Percentiles rank a stretch among this genome's conserved stretches.
phyloP scores from a whole-genome alignment of 257 asterid species.

The Capsicum rhomboideum region DNA sequence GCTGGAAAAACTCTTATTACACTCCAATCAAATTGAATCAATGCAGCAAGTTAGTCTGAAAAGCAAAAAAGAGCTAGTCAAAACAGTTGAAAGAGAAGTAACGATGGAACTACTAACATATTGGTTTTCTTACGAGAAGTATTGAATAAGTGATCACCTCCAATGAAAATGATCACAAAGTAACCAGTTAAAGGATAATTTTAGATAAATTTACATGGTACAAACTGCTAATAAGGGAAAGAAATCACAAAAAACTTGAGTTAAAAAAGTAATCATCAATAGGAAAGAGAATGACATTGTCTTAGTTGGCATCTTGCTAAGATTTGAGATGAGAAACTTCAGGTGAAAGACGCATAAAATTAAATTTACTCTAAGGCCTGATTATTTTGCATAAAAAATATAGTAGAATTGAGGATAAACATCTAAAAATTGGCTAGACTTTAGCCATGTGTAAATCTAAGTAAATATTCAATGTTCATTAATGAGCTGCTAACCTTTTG shows the following conservation, averaged over 20 bases:
- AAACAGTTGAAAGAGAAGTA: too few relatives aligned
- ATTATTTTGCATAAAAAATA: not conserved
- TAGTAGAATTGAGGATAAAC: not conserved
- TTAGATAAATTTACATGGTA: not conserved
- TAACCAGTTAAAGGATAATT: not conserved
- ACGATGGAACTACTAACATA: too few relatives aligned
- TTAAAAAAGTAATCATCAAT: too few relatives aligned
- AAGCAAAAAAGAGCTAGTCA: too few relatives aligned
- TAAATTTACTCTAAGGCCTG: not conserved
- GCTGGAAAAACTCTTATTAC: too few relatives aligned
- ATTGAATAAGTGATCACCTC: not conserved
- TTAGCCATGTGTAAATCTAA: not conserved
- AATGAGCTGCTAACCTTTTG: conserved; percentile 58
- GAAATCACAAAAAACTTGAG: not conserved
- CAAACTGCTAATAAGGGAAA: not conserved
- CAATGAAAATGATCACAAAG: not conserved
- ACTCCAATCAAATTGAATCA: too few relatives aligned
- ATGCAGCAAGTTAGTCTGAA: too few relatives aligned
- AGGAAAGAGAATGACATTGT: too few relatives aligned
- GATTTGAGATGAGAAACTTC: too few relatives aligned
- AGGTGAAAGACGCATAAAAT: not conserved
- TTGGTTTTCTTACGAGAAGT: too few relatives aligned
- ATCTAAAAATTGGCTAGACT: not conserved
- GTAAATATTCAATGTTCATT: not conserved
- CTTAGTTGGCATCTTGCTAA: too few relatives aligned